Conservation (phyloP, 306 rosid species). For the Ammopiptanthus mongolicus region DNA sequence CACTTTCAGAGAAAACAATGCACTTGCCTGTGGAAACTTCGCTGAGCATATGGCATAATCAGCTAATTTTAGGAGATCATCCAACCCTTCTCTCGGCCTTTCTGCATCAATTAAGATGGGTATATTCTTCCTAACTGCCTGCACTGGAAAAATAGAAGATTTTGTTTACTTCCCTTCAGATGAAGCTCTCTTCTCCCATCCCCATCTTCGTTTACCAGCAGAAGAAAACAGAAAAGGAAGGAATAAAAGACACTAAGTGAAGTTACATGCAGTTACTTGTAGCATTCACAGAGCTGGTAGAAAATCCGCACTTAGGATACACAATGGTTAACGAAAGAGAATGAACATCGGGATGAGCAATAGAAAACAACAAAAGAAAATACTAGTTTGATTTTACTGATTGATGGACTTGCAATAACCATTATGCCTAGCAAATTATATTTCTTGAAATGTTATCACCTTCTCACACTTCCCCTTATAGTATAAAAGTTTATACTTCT, state of each 20-base stretch:
- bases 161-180: conserved; percentile 32
- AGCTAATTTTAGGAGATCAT: conserved; percentile 68
- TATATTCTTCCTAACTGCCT: conserved; percentile 72
- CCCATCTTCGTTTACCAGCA: not conserved
- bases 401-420: conserved; percentile 4
- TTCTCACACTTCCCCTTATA: not conserved
- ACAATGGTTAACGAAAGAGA: not conserved
- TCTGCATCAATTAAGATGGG: conserved; percentile 88
- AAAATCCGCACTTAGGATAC: not conserved
- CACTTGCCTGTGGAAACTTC: conserved; percentile 76
- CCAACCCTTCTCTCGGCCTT: conserved; percentile 83
- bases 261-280: not conserved
- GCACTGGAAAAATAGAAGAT: conserved; percentile 39
- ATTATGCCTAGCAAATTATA: not conserved
- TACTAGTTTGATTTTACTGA: not conserved
- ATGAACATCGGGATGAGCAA: not conserved
- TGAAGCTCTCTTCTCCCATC: conserved; percentile 14
- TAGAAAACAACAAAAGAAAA: not conserved
- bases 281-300: not conserved
- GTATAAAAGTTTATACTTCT: not conserved
- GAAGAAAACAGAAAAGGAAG: not conserved
- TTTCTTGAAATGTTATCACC: not conserved
- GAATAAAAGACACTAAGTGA: not conserved
- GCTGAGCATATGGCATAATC: conserved; percentile 74
- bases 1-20: conserved; percentile 14